Evolutionary conservation across 2,329 filamentous ascomycete genomes (phyloP), one percentile per base, ranked within the genome.

Genomic region (Zalaria sp.): DNA sequence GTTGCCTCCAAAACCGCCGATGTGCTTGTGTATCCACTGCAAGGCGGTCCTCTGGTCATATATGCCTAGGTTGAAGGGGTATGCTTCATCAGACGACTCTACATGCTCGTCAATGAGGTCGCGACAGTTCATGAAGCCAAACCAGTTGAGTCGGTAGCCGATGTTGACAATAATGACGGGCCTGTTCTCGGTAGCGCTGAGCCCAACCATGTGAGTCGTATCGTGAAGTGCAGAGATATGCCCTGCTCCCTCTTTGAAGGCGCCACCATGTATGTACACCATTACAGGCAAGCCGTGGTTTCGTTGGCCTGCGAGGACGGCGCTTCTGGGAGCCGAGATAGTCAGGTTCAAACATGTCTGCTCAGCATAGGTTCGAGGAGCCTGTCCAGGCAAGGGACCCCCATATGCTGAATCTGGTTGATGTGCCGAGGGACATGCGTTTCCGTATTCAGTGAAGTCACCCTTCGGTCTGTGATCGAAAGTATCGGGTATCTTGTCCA

Each of bases 251-350:
- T 66, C 59, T 3, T 57, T 54, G 38, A 70, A 66, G 0, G 65
- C 71, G 6, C 71, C 71, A 0, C 72, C 72, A 44, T 75, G 70
- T 4, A 75, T 62, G 46, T 71, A 72, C 2, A 71, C 60, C 34
- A 72, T 59, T 0, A 74, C 69, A 0, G 71, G 72, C 3, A 73
- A 54, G 4, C 61, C 62, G 3, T 7, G 29, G 2, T 32, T 7
- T n/a, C n/a, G 7, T 10, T 55, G 52, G 4, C 37, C 27, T 6
- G 27, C 11, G 26, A 34, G 49, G 42, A 0, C 29, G 39, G 1
- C 46, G 52, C 6, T 37, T 52, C 43, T n/a, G 32, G 35, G 8
- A 43, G 18, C 28, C 46, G 5, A 50, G 45, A 39, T 25, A n/a
- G 26, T 39, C 3, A 39, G 5, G 38, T 39, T 39, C 38, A 39